Evolutionary conservation across 2,329 filamentous ascomycete genomes (phyloP).

Genomic region (Hypoxylon sp.): DNA sequence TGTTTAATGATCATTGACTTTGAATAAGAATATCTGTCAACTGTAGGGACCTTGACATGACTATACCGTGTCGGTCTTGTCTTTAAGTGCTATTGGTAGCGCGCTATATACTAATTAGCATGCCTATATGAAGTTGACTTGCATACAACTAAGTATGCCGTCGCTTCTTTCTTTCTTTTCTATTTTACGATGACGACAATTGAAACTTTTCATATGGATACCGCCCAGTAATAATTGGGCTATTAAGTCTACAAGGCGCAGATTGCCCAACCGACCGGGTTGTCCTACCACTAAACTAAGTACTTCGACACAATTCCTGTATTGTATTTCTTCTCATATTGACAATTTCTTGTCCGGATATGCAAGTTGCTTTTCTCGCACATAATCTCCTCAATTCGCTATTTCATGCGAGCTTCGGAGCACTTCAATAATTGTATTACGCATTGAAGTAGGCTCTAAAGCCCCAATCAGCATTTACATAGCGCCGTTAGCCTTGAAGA

Average conservation of each 20-base stretch:
- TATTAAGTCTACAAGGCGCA: neutral
- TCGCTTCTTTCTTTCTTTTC: too few species aligned
- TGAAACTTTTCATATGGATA: neutral
- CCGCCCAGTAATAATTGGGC: neutral
- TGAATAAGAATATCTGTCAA: neutral
- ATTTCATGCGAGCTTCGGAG: neutral
- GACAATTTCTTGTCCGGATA: neutral
- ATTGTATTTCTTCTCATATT: neutral
- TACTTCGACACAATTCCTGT: neutral
- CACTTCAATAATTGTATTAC: neutral
- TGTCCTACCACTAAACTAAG: neutral
- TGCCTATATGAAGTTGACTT: too few species aligned
- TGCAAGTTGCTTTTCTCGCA: neutral
- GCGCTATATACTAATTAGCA: too few species aligned
- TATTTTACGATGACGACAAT: too few species aligned
- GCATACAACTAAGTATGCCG: too few species aligned
- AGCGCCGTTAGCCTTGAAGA: constrained; percentile 22
- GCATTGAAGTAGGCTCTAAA: neutral
- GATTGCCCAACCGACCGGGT: neutral
- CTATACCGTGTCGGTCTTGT: too few species aligned
- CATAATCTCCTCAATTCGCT: neutral
- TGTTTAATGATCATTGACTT: neutral
- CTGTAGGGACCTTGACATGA: neutral
- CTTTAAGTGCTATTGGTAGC: too few species aligned
- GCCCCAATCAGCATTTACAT: neutral